These are phyloP conservation scores for Claviceps sp. DNA, from an alignment of 2,329 filamentous ascomycete species.

Conservation along the genomic window DNA sequence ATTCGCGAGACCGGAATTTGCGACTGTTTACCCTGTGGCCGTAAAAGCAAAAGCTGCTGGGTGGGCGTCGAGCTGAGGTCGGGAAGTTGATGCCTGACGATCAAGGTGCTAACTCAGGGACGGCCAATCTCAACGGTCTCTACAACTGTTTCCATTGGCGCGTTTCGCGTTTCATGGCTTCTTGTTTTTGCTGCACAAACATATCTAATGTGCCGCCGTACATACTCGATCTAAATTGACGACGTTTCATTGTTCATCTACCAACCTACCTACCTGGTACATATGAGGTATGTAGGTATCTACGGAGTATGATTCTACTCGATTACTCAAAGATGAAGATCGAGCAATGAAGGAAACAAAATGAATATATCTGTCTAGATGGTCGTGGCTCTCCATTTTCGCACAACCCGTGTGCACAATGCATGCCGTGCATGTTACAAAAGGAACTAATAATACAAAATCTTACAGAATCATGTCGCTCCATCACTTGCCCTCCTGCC, in stretches of 20 bases:
- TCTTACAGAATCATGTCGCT: background rate
- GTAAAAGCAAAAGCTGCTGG: conserved; percentile 7
- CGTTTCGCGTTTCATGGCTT: background rate
- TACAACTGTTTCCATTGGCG: background rate
- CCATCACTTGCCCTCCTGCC: background rate
- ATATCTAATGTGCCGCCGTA: too few species aligned
- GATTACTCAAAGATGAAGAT: too few species aligned
- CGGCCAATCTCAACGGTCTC: background rate
- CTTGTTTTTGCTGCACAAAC: too few species aligned
- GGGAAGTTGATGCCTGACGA: conserved; percentile 8
- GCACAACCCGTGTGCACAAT: too few species aligned
- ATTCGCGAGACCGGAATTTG: conserved; percentile 4
- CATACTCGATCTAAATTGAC: background rate
- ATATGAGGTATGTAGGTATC: too few species aligned
- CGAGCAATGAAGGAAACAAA: too few species aligned
- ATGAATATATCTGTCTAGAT: too few species aligned
- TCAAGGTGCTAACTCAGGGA: conserved; percentile 6
- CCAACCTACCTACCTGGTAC: too few species aligned
- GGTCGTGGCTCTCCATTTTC: too few species aligned
- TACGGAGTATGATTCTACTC: too few species aligned
- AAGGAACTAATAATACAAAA: too few species aligned
- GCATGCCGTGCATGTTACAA: too few species aligned
- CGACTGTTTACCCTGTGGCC: conserved; percentile 10
- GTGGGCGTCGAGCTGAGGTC: conserved; percentile 1
- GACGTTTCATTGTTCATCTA: background rate